Evolutionary conservation across 192 early-diverging fungal genomes (phyloP).

Genomic region (Globomyces pollinis-pini): DNA sequence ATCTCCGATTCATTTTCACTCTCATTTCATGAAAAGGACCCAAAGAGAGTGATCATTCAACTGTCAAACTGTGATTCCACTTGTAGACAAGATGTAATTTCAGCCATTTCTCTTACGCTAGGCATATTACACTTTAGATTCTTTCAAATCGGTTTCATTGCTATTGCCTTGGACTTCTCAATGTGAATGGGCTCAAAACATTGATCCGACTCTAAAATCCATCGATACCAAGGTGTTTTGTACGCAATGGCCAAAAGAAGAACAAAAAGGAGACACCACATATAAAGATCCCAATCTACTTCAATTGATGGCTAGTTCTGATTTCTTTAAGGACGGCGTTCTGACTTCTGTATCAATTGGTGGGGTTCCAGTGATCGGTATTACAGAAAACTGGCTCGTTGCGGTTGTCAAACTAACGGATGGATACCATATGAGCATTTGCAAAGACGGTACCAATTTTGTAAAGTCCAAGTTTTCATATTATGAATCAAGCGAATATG

Average conservation of each 20-base stretch:
- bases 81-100: neutral
- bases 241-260: conserved; percentile 27
- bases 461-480: neutral
- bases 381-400: conserved; percentile 61
- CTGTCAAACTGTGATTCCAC: neutral
- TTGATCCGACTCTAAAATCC: conserved; percentile 49
- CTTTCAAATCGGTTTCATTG: conserved; percentile 51
- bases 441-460: conserved; percentile 14
- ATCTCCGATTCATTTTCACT: neutral
- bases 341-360: conserved; percentile 25
- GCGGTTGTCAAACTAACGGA: conserved; percentile 28
- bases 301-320: conserved; percentile 61
- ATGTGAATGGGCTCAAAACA: conserved; percentile 69
- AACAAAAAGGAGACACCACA: conserved; percentile 17
- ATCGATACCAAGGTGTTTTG: conserved; percentile 69
- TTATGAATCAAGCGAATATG: conserved; percentile 12
- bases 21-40: neutral
- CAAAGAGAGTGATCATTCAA: neutral
- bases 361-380: conserved; percentile 67
- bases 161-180: conserved; percentile 51
- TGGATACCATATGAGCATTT: neutral
- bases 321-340: conserved; percentile 67
- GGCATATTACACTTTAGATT: conserved; percentile 44
- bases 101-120: neutral
- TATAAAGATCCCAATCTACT: conserved; percentile 18